Conservation (phyloP, 2,329 filamentous ascomycete species). For the Malbranchea zuffiana region DNA sequence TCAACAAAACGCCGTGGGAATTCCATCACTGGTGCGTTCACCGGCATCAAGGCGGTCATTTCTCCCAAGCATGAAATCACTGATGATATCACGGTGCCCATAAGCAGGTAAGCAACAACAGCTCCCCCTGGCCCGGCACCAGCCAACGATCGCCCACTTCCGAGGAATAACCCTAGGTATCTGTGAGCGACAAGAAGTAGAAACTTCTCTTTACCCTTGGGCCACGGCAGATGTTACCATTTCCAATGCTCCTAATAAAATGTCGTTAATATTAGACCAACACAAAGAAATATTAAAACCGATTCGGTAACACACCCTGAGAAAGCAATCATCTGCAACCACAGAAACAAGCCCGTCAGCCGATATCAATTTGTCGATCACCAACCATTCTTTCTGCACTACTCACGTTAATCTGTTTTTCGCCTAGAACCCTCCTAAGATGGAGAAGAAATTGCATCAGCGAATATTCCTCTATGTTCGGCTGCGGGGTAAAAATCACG, state of each 20-base stretch:
- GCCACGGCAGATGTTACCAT: constrained; percentile 21
- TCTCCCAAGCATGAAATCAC: constrained; percentile 37
- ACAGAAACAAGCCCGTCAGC: neutral
- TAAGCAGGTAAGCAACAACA: constrained; percentile 32
- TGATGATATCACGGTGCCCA: constrained; percentile 35
- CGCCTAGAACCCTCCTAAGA: constrained; percentile 31
- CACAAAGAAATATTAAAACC: too few species aligned
- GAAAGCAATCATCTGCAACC: constrained; percentile 35
- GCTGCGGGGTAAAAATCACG: too few species aligned
- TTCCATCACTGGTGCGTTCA: constrained; percentile 32
- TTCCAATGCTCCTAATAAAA: constrained; percentile 33
- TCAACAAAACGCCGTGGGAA: constrained; percentile 33
- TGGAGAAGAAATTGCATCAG: too few species aligned
- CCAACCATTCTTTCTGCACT: neutral
- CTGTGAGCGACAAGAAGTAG: neutral
- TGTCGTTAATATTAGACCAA: too few species aligned
- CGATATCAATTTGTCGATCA: neutral
- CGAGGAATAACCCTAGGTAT: constrained; percentile 30
- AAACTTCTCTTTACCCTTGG: neutral
- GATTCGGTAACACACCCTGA: constrained; percentile 33
- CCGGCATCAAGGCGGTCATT: constrained; percentile 34
- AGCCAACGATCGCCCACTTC: constrained; percentile 31
- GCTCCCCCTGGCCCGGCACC: constrained; percentile 34
- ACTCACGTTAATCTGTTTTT: constrained; percentile 32
- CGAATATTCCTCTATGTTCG: too few species aligned